A percentile compares a stretch with the other conserved stretches of the same genome.
phyloP scores from a whole-genome alignment of 305 asterid genomes.

The Solanum hybrid region DNA sequence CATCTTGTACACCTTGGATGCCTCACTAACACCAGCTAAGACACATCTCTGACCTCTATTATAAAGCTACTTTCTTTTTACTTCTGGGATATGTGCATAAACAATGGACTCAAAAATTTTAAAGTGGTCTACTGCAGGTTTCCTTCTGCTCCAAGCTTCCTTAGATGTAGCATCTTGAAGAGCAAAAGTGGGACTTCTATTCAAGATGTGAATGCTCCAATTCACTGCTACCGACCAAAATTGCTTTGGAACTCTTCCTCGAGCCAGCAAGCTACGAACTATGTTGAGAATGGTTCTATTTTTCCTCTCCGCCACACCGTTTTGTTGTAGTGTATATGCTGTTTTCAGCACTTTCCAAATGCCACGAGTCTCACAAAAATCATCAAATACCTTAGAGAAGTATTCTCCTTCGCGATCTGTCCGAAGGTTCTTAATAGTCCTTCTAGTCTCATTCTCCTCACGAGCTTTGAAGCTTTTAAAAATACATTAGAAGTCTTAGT shows the following conservation, averaged over 20 bases:
- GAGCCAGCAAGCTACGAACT: not conserved
- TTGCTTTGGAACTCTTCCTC: not conserved
- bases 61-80: not conserved
- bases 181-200: not conserved
- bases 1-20: not conserved
- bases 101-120: not conserved
- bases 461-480: not conserved
- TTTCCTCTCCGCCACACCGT: not conserved
- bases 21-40: not conserved
- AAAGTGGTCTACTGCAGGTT: not conserved
- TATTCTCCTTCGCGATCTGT: not conserved
- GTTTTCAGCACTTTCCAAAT: not conserved
- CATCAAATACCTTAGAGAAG: not conserved
- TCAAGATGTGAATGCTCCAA: not conserved
- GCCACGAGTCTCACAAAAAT: not conserved
- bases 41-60: not conserved
- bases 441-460: not conserved
- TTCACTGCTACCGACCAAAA: not conserved
- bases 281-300: not conserved
- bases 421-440: not conserved
- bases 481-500: not conserved
- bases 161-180: not conserved
- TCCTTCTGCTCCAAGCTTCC: not conserved
- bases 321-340: not conserved
- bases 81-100: not conserved